These are phyloP conservation scores for Saksenaea vasiformis DNA, from an alignment of 371 early-diverging fungal species.

Conservation along the genomic window DNA sequence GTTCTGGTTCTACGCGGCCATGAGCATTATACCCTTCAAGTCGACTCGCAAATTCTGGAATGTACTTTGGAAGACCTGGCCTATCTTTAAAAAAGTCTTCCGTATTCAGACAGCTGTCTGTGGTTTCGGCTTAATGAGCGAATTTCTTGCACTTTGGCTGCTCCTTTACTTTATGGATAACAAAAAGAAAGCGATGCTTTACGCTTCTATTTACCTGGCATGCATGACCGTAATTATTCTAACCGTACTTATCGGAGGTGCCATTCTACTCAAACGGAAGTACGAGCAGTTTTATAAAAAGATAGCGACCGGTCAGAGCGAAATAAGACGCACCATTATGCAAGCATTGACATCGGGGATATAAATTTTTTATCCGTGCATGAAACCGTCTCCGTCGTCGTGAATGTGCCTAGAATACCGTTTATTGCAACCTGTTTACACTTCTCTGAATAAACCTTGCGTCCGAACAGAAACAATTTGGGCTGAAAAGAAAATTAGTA, in stretches of 20 bases:
- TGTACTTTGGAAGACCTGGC: neutral
- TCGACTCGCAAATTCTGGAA: neutral
- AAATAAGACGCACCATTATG: too few species aligned
- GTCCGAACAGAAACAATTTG: too few species aligned
- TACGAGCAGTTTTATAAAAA: neutral
- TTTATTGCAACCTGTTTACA: too few species aligned
- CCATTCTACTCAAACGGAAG: neutral
- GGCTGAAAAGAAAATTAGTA: too few species aligned
- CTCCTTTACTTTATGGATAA: neutral
- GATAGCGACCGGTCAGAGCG: too few species aligned
- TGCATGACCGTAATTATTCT: neutral
- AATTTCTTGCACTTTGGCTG: neutral
- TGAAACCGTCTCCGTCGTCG: too few species aligned
- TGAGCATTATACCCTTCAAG: neutral
- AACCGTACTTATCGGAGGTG: neutral
- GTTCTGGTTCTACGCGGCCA: neutral
- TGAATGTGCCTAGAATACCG: too few species aligned
- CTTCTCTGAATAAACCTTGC: too few species aligned
- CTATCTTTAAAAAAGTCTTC: neutral
- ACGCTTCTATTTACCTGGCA: neutral
- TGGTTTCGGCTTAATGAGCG: neutral
- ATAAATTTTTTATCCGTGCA: too few species aligned
- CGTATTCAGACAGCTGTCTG: neutral
- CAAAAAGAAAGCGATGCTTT: neutral
- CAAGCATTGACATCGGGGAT: too few species aligned